phyloP scores from a whole-genome alignment of 2,329 filamentous ascomycete species.

The Leptographium lundbergii region DNA sequence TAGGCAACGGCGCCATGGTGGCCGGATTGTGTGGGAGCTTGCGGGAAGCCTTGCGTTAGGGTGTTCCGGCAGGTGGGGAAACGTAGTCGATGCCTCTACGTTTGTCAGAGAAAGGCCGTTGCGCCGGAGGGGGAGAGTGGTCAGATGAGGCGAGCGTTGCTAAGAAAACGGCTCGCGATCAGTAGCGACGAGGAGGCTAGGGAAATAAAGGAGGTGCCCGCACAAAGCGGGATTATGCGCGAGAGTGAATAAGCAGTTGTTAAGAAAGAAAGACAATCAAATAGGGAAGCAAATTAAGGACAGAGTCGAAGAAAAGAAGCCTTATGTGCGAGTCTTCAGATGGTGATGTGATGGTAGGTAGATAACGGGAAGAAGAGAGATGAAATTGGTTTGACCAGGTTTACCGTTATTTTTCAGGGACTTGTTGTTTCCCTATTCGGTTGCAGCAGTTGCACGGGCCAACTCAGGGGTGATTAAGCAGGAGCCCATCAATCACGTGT shows the following conservation, averaged over 20 bases:
- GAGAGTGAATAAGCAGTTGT: background rate
- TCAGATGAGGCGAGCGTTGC: background rate
- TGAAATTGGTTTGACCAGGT: constrained; percentile 11
- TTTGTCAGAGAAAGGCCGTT: background rate
- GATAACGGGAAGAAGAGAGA: constrained; percentile 2
- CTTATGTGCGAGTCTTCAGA: background rate
- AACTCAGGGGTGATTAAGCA: constrained; percentile 10
- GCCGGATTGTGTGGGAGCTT: constrained; percentile 1
- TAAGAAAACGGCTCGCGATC: background rate
- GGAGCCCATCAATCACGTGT: constrained; percentile 7
- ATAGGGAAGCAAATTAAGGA: constrained; percentile 6
- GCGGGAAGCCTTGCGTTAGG: background rate
- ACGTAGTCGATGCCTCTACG: background rate
- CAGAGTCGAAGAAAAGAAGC: constrained; percentile 7
- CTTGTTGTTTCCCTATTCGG: constrained; percentile 6
- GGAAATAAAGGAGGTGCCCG: constrained; percentile 1
- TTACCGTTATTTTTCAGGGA: constrained; percentile 10
- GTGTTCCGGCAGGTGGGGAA: background rate
- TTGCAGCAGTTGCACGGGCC: constrained; percentile 10
- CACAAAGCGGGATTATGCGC: constrained; percentile 7
- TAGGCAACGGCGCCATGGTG: constrained; percentile 25
- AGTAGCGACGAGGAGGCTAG: background rate
- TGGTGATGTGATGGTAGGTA: constrained; percentile 3
- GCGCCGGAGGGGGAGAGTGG: background rate
- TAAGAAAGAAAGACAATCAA: background rate